phyloP scores from a whole-genome alignment of 345 rosid genomes.

The Eucalyptus curtisii region DNA sequence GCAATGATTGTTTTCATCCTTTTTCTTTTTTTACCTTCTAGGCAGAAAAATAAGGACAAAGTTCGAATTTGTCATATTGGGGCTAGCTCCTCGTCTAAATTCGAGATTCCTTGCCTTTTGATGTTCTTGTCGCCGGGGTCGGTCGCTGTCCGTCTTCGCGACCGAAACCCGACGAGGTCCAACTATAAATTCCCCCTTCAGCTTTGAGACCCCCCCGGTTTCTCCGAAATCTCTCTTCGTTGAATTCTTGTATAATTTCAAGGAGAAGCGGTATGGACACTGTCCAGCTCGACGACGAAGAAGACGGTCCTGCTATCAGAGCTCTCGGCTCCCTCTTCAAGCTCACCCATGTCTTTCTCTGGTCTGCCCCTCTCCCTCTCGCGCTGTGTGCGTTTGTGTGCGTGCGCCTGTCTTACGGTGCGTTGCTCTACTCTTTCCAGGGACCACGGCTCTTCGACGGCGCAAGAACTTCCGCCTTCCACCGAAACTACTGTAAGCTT shows the following conservation, averaged over 20 bases:
- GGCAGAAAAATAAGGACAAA: not conserved
- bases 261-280: not conserved
- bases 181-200: not conserved
- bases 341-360: slow-evolving; percentile 57
- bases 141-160: not conserved
- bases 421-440: slow-evolving; percentile 15
- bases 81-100: not conserved
- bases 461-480: slow-evolving; percentile 5
- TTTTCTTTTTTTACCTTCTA: too few relatives aligned
- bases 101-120: not conserved
- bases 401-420: not conserved
- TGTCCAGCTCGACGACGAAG: not conserved
- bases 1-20: not conserved
- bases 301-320: slow-evolving; percentile 29
- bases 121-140: not conserved
- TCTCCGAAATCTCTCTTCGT: not conserved
- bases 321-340: slow-evolving; percentile 69
- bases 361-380: slow-evolving; percentile 16
- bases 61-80: not conserved
- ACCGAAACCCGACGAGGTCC: not conserved
- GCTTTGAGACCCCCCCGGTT: not conserved
- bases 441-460: slow-evolving; percentile 42
- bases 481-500: slow-evolving; percentile 20
- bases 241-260: not conserved
- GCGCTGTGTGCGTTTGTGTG: not conserved